Percentiles rank a stretch among this genome's conserved stretches.
phyloP scores from a whole-genome alignment of 148 eudicot genomes.

The Chenopodium quinoa region DNA sequence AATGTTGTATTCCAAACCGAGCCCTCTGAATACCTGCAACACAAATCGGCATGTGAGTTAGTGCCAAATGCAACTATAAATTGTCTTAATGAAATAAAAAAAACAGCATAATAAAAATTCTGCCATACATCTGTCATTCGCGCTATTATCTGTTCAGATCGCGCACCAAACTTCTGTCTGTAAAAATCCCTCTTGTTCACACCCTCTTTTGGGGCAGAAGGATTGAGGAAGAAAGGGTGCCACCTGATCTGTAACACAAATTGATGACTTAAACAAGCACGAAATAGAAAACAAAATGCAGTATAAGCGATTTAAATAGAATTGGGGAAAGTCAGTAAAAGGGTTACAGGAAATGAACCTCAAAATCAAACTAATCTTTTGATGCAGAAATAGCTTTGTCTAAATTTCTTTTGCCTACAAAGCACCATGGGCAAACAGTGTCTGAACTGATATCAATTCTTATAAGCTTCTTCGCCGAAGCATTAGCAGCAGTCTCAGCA shows the following conservation, averaged over 20 bases:
- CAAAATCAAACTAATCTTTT: conserved; percentile 61
- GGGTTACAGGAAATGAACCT: conserved; percentile 45
- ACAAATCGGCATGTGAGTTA: neutral
- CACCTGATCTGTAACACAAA: conserved; percentile 56
- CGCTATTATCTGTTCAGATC: conserved; percentile 43
- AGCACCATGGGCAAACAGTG: conserved; percentile 98
- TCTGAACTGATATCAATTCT: conserved; percentile 69
- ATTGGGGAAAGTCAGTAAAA: neutral
- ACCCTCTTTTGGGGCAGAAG: conserved; percentile 81
- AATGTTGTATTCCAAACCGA: conserved; percentile 67
- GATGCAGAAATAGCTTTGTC: conserved; percentile 73
- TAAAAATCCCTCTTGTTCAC: conserved; percentile 66
- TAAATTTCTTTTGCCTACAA: conserved; percentile 83
- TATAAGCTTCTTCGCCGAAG: conserved; percentile 58
- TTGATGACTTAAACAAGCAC: neutral
- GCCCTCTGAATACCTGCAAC: conserved; percentile 63
- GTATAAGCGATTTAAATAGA: neutral
- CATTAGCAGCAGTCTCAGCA: conserved; percentile 37
- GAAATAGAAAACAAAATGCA: neutral
- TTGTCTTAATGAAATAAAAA: neutral
- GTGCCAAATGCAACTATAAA: neutral
- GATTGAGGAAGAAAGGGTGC: conserved; percentile 84
- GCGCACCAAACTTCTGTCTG: conserved; percentile 56
- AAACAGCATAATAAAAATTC: no score
- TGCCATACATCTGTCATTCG: conserved; percentile 67